Conservation (phyloP, 2,329 filamentous ascomycete species). For the Hymenoscyphus fraxineus region DNA sequence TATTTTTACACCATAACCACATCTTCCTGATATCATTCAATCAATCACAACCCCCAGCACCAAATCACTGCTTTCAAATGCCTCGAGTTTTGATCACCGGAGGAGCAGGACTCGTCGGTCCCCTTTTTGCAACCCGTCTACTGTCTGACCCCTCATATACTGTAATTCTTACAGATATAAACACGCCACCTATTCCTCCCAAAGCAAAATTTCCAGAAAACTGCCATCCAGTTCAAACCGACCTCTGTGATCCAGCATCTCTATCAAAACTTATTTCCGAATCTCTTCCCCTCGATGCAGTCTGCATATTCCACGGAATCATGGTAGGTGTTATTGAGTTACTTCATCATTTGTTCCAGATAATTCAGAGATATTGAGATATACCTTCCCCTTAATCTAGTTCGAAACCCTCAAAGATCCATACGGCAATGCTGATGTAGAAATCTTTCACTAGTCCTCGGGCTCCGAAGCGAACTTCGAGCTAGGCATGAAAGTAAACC, state of each 20-base stretch:
- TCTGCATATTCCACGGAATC: slow-evolving; percentile 61
- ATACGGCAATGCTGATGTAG: too few relatives aligned
- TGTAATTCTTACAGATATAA: slow-evolving; percentile 55
- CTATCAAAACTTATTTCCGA: slow-evolving; percentile 23
- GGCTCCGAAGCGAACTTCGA: slow-evolving; percentile 57
- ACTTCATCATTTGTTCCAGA: too few relatives aligned
- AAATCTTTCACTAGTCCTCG: slow-evolving; percentile 38
- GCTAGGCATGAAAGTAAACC: slow-evolving; percentile 52
- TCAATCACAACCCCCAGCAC: not conserved
- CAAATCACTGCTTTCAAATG: not conserved
- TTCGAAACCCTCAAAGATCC: too few relatives aligned
- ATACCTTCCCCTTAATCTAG: too few relatives aligned
- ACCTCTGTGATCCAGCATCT: slow-evolving; percentile 33
- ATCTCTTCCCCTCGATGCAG: slow-evolving; percentile 44
- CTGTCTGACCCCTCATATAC: slow-evolving; percentile 43
- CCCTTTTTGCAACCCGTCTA: slow-evolving; percentile 54
- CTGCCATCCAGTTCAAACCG: slow-evolving; percentile 30
- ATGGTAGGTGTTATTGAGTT: slow-evolving; percentile 39
- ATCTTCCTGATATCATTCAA: not conserved
- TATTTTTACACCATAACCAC: not conserved
- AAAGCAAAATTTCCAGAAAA: slow-evolving; percentile 31
- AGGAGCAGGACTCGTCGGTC: slow-evolving; percentile 61
- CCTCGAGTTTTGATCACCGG: slow-evolving; percentile 56
- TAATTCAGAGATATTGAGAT: too few relatives aligned
- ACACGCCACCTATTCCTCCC: slow-evolving; percentile 48